phyloP scores from a whole-genome alignment of 495 filamentous ascomycete species.

The Cercophora scortea region DNA sequence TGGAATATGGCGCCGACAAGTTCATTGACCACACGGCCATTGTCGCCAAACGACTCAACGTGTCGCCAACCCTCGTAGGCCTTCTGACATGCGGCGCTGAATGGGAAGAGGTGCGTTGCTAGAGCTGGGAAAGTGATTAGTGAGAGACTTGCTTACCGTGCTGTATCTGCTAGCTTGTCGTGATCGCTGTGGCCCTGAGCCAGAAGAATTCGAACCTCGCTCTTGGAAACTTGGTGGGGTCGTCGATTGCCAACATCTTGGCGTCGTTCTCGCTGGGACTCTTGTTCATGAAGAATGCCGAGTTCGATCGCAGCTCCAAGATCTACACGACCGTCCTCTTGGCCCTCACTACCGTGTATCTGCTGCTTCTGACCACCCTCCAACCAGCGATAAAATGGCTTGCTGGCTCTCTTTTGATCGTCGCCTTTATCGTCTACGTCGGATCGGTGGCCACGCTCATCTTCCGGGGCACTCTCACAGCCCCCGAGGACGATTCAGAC shows the following conservation, averaged over 20 bases:
- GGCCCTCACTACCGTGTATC: constrained; percentile 26
- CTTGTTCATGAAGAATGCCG: constrained; percentile 25
- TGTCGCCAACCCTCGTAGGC: constrained; percentile 42
- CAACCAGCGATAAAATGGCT: constrained; percentile 18
- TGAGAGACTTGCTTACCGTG: background rate
- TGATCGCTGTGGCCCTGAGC: constrained; percentile 40
- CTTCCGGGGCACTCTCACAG: constrained; percentile 30
- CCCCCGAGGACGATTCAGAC: constrained; percentile 24
- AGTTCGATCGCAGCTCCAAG: constrained; percentile 39
- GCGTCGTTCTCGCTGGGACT: constrained; percentile 49
- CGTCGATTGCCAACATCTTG: constrained; percentile 49
- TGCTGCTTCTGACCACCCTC: constrained; percentile 26
- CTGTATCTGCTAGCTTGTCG: constrained; percentile 36
- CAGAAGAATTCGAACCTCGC: constrained; percentile 42
- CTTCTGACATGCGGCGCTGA: constrained; percentile 49
- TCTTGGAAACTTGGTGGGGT: constrained; percentile 49
- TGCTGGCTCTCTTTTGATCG: constrained; percentile 33
- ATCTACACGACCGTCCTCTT: constrained; percentile 39
- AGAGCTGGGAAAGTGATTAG: too few species aligned
- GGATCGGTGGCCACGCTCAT: constrained; percentile 39
- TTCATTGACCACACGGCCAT: constrained; percentile 49
- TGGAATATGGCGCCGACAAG: constrained; percentile 37
- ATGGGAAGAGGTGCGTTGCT: constrained; percentile 44
- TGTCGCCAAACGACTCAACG: constrained; percentile 36
- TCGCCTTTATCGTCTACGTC: constrained; percentile 39